Conservation (phyloP, 2,329 filamentous ascomycete species). For the Pseudocercospora fuligena region DNA sequence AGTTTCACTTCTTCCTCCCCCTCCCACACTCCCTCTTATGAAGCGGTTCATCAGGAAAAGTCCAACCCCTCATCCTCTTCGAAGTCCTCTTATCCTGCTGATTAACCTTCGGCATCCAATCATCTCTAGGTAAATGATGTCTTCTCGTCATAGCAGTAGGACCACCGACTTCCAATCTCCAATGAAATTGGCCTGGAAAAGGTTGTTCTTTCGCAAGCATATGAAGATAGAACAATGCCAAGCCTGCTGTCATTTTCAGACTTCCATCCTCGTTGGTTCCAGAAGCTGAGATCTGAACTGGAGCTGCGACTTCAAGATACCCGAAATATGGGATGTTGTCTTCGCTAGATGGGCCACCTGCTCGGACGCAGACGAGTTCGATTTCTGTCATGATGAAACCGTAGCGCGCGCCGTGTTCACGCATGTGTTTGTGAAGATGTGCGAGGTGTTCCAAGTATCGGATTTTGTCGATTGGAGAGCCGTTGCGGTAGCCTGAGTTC, state of each 20-base stretch:
- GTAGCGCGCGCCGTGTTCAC: conserved; percentile 89
- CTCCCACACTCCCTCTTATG: conserved; percentile 72
- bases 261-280: conserved; percentile 44
- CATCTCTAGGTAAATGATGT: conserved; percentile 71
- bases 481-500: conserved; percentile 91
- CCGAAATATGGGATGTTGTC: conserved; percentile 76
- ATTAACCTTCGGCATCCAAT: conserved; percentile 76
- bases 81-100: conserved; percentile 76
- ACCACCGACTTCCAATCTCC: conserved; percentile 74
- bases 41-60: conserved; percentile 74
- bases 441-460: conserved; percentile 86
- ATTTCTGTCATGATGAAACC: conserved; percentile 97
- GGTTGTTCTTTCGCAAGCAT: conserved; percentile 69
- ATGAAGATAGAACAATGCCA: conserved; percentile 79
- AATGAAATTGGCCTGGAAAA: conserved; percentile 62
- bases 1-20: conserved; percentile 42
- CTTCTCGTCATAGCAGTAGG: conserved; percentile 73
- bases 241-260: conserved; percentile 67
- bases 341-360: conserved; percentile 59
- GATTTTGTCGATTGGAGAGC: conserved; percentile 81
- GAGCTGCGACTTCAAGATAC: conserved; percentile 74
- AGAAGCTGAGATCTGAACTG: conserved; percentile 55
- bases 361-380: conserved; percentile 87
- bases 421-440: conserved; percentile 88
- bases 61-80: conserved; percentile 75